Conservation (phyloP, 2,329 filamentous ascomycete genomes). For the Grosmannia serpens region DNA sequence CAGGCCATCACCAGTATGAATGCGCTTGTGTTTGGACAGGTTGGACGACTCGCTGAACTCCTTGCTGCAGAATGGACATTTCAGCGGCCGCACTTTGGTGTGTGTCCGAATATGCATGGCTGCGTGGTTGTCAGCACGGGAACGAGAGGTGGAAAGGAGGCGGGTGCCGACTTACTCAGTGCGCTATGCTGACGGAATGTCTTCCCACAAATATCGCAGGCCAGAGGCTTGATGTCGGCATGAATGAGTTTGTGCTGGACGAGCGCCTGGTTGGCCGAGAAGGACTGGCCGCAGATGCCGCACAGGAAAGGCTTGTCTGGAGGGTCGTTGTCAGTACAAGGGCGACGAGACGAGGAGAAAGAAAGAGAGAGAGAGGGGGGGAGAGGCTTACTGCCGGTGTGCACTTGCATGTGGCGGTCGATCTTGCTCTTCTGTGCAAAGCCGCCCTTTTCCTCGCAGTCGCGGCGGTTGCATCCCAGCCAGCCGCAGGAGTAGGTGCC, state of each 20-base stretch:
- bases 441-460: constrained; percentile 27
- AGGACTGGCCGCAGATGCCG: constrained; percentile 39
- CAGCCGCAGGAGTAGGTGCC: constrained; percentile 43
- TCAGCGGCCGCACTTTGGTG: constrained; percentile 51
- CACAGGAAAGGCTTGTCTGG: constrained; percentile 50
- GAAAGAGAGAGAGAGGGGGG: not conserved
- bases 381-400: constrained; percentile 47
- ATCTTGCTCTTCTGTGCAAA: constrained; percentile 53
- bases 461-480: constrained; percentile 41
- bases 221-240: constrained; percentile 52
- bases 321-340: not conserved
- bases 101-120: constrained; percentile 59
- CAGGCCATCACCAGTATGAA: constrained; percentile 41
- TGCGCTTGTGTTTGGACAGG: constrained; percentile 53
- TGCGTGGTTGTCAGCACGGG: constrained; percentile 15
- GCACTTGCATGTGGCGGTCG: constrained; percentile 52
- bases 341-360: not conserved
- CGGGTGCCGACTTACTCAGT: constrained; percentile 43
- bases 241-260: constrained; percentile 58
- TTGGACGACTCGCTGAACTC: constrained; percentile 55
- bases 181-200: constrained; percentile 57
- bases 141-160: constrained; percentile 10
- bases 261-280: constrained; percentile 57
- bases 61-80: constrained; percentile 46
- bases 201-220: constrained; percentile 44